These are phyloP conservation scores for Xylaria sp. DNA, from an alignment of 2,329 filamentous ascomycete species.

Conservation along the genomic window DNA sequence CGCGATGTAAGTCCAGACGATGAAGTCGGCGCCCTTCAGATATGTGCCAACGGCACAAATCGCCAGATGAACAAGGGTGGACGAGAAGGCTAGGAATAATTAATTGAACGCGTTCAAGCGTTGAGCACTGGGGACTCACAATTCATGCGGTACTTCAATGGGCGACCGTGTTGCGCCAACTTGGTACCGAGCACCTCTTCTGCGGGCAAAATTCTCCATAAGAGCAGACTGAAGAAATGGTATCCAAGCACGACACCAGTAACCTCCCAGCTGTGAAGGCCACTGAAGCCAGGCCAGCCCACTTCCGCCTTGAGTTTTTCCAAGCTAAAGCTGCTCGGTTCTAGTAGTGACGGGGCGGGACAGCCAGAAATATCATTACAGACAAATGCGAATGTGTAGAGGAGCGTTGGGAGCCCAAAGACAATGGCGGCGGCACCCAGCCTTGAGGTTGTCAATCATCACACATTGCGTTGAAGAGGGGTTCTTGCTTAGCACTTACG, in stretches of 20 bases:
- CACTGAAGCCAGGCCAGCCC: conserved; percentile 80
- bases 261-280: conserved; percentile 72
- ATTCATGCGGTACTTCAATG: conserved; percentile 82
- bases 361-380: conserved; percentile 95
- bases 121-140: conserved; percentile 51
- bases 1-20: conserved; percentile 90
- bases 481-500: conserved; percentile 32
- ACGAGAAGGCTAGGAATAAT: conserved; percentile 68
- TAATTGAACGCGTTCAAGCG: conserved; percentile 3
- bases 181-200: conserved; percentile 72
- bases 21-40: conserved; percentile 78
- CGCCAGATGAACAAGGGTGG: conserved; percentile 73
- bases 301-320: conserved; percentile 78
- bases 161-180: conserved; percentile 71
- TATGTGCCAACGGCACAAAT: conserved; percentile 75
- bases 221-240: conserved; percentile 75
- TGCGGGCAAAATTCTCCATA: conserved; percentile 80
- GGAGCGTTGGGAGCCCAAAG: conserved; percentile 77
- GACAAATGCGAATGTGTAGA: conserved; percentile 80
- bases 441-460: conserved; percentile 50
- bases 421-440: conserved; percentile 78
- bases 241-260: conserved; percentile 75
- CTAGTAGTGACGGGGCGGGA: conserved; percentile 77
- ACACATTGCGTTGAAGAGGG: neutral
- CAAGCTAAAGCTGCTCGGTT: conserved; percentile 72